These are phyloP conservation scores for Hericium alpestre DNA, from an alignment of 768 basidiomycete species.

Conservation along the genomic window DNA sequence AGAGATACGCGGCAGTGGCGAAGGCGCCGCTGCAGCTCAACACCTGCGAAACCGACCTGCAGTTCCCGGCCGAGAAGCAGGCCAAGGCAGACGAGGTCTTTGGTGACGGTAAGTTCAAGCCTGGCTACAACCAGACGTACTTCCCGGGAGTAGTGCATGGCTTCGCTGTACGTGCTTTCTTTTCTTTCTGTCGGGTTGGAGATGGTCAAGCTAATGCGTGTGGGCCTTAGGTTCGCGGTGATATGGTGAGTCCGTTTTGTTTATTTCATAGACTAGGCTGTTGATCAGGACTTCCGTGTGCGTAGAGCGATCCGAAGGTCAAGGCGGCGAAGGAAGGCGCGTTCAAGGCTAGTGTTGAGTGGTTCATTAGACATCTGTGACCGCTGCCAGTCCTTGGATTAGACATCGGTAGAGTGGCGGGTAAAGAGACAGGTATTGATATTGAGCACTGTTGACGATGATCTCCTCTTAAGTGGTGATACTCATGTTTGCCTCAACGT, in stretches of 20 bases:
- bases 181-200: slow-evolving; percentile 7
- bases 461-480: too few relatives aligned
- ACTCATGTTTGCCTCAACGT: too few relatives aligned
- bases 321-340: slow-evolving; percentile 30
- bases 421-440: too few relatives aligned
- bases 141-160: slow-evolving; percentile 34
- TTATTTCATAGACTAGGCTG: not conserved
- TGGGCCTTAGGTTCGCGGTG: slow-evolving; percentile 6
- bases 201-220: not conserved
- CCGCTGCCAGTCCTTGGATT: not conserved
- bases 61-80: slow-evolving; percentile 25
- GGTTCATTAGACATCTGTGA: slow-evolving; percentile 12
- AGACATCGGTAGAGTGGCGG: too few relatives aligned
- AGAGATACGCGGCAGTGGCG: slow-evolving; percentile 24
- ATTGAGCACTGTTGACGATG: too few relatives aligned
- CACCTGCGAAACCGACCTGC: slow-evolving; percentile 24
- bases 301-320: slow-evolving; percentile 21
- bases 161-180: slow-evolving; percentile 17
- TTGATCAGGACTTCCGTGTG: slow-evolving; percentile 12
- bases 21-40: slow-evolving; percentile 34
- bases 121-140: slow-evolving; percentile 27
- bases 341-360: slow-evolving; percentile 26
- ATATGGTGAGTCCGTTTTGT: slow-evolving; percentile 25
- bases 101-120: slow-evolving; percentile 25
- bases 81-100: slow-evolving; percentile 25